Base-by-base conservation (phyloP, 1,284 basidiomycete genomes). In the Thecaphora thlaspeos region DNA sequence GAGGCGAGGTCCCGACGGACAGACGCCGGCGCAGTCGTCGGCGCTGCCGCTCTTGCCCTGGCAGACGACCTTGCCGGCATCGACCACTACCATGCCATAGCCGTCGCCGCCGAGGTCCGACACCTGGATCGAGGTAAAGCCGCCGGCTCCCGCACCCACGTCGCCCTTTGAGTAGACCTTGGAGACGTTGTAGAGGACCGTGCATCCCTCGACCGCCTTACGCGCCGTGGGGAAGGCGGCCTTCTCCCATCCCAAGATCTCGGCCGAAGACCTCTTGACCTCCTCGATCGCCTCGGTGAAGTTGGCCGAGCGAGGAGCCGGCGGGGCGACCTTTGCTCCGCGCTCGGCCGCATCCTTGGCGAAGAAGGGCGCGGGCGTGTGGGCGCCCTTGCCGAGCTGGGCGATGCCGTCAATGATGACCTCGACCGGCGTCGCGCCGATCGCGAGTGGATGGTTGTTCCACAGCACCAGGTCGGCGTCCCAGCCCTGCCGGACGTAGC, bases 391-490 rank as follows among this genome's bases (percentile, higher is more conserved):
- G 3, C 56, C 56, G 17, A 80, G 52, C 62, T 84, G 82, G 0
- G 79, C 62, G 36, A 82, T 81, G 21, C 82, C 83, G 79, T 84
- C 70, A 84, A 91, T 69, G 83, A 88, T 68, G 81, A 82, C 82
- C 58, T 83, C 81, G 23, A 79, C 77, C 1, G 83, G 83, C 1
- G 82, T 83, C 0, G 82, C 81, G n/a, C 81, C 82, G 12, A 78
- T 58, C 11, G 52, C 84, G 24, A 93, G 82, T 0, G 90, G 90
- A 78, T 91, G 90, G 21, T 85, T 87, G 66, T 92, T 89, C 90
- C 91, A 93, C 4, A 93, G 82, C 17, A 91, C 89, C n/a, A 93
- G 66, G 76, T 92, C 88, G 34, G 79, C 78, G 55, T 79, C 80
- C 57, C 79, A 81, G 17, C 89, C 88, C 70, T 81, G 73, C 50